Evolutionary conservation across 306 rosid genomes (phyloP), one percentile per base, ranked within the genome.

Genomic region (Gynostemma pentaphyllum): DNA sequence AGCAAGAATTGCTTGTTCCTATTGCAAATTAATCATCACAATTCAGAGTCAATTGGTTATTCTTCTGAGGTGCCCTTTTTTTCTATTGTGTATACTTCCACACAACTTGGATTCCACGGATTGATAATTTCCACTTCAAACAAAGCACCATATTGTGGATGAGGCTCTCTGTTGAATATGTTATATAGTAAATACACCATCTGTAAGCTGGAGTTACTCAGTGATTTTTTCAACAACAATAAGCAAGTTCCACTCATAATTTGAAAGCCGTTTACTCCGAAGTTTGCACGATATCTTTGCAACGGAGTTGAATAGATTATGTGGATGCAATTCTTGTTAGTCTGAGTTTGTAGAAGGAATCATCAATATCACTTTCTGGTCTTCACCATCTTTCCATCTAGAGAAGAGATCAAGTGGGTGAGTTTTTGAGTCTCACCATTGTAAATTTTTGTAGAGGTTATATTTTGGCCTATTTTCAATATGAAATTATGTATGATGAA

Each of bases 381-480:
- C 19, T 55, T n/a, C 26, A 4, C 29, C 16, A 28, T 34, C 62
- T 51, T 32, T 36, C 46, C 64, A 36, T 32, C 64, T 19, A 27
- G 64, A 7, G 45, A 56, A 28, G 62, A 32, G 32, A 29, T 57
- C 29, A 57, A 36, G 18, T 23, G 23, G 64, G 64, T 36, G 64
- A 36, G 64, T 19, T 19, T 57, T 57, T 24, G 34, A 37, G 11
- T 22, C 49, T 39, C 64, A 37, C 46, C 64, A 6, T 68, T 22
- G 66, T 60, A 60, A 40, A 60, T 60, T 60, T 57, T 40, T 60
- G 66, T 60, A 60, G 66, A 60, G 48, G 34, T 60, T 39, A 34
- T 55, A 32, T 22, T 24, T 60, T 39, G 49, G 21, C 34, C 34
- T 6, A 60, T 60, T 28, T 32, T 32, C 37, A 32, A 60, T 32